Evolutionary conservation across 257 asterid genomes (phyloP).

Genomic region (Fraxinus americana): DNA sequence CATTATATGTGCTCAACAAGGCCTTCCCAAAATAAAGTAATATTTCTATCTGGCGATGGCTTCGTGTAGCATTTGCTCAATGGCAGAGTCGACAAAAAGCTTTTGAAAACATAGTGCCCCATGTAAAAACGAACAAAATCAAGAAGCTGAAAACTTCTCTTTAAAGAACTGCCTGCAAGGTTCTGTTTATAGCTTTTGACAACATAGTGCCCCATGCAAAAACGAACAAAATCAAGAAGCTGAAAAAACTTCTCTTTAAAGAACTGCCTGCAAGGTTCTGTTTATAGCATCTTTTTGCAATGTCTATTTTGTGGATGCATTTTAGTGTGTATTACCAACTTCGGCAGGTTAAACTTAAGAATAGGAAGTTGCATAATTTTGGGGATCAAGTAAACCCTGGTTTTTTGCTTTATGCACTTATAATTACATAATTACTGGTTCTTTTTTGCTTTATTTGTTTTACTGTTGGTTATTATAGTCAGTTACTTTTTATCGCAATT

Average conservation of each 20-base stretch:
- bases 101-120: background rate
- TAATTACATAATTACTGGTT: background rate
- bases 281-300: background rate
- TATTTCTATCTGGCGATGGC: background rate
- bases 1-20: slow-evolving; percentile 29
- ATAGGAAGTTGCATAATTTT: background rate
- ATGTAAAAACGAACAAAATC: background rate
- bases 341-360: background rate
- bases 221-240: background rate
- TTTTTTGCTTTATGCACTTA: background rate
- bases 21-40: slow-evolving; percentile 25
- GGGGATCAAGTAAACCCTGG: background rate
- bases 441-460: too few species aligned
- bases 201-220: background rate
- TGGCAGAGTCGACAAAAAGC: background rate
- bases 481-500: too few species aligned
- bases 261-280: background rate
- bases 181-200: background rate
- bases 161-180: background rate
- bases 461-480: too few species aligned
- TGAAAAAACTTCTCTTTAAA: background rate
- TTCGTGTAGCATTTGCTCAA: background rate
- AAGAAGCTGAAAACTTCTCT: background rate
- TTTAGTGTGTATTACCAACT: background rate
- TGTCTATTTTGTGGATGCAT: background rate